Evolutionary conservation across 345 rosid genomes (phyloP), one percentile per base, ranked within the genome.

Genomic region (Alliaria petiolata): DNA sequence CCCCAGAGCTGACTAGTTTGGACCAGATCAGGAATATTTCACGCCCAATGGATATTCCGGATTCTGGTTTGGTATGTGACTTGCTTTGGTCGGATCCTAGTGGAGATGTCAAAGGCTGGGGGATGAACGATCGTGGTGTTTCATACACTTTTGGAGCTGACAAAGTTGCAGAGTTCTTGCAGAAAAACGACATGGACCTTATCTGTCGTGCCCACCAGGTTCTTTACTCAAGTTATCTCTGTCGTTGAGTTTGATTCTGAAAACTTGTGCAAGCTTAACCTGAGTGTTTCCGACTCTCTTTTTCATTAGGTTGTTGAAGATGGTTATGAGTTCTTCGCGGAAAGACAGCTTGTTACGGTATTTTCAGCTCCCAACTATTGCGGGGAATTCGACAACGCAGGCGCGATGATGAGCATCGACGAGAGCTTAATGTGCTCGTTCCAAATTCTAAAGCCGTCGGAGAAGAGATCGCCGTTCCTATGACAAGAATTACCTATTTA

Each of bases 141-240:
- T 92, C 96, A 8, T 88, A 69, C 78, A 89, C 98, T 40, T 92
- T 87, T 82, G 98, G 98, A 40, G 78, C 89, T n/a, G 95, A 87
- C 80, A 78, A 43, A 44, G 96, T 92, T 28, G 79, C 86, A 0
- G 92, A 89, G 63, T 92, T 89, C 67, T 80, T 92, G 66, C 60
- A 69, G 46, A 87, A 83, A 76, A 81, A 85, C 69, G 96, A 92
- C 76, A 86, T 92, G 92, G 98, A 92, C 80, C 96, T 92, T 52
- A 83, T 92, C 69, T 92, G 98, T 62, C 98, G 95, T 60, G 98
- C 96, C 8, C 98, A 92, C 73, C 98, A 92, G 92, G 98, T 89
- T 34, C 16, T 28, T 0, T 4, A 26, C 51, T 33, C 4, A 22
- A 28, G 33, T 57, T 46, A 50, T 65, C 10, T 67, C 38, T 43